Evolutionary conservation across 2,329 filamentous ascomycete genomes (phyloP), one percentile per base, ranked within the genome.

Genomic region (Xylaria sp.): DNA sequence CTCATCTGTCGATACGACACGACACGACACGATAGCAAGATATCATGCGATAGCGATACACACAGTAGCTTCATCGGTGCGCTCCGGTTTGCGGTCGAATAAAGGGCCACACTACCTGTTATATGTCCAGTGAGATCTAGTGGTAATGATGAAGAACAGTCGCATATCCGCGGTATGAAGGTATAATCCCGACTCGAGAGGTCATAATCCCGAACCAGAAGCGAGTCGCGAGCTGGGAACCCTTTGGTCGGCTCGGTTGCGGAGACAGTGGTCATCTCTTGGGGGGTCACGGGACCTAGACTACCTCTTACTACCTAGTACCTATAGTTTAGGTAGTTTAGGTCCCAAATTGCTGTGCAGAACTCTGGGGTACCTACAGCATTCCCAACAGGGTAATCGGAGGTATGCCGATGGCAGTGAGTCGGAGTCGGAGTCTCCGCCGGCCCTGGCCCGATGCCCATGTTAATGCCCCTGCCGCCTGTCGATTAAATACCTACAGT

Each of bases 1-100:
- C 50, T 61, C 63, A 66, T 63, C 42, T 63, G 55, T 44, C 47
- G 32, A 53, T 53, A 25, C 44, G 44, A 58, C 29, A 50, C 27
- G 48, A 65, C 29, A 35, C 32, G 32, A 35, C 32, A 35, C 32
- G 10, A 35, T 35, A n/a, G 40, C 13, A 23, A 37, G 25, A 23
- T 21, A 16, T 37, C 21, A 42, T 40, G 35, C 35, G 2, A 57
- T 32, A 9, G 21, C n/a, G 8, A 42, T n/a, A 21, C 18, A 21
- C 21, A 23, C 9, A 13, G 16, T 42, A 42, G 12, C 12, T 16
- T 42, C 21, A 21, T 62, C 59, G 35, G 47, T 37, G 35, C 44
- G 18, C 48, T 48, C 65, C 53, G 27, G 16, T 25, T 47, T 48
- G 48, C 37, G 29, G 27, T 29, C 37, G 54, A 62, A 47, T 61